Evolutionary conservation across 495 filamentous ascomycete species (phyloP).

Genomic region (Xylaria intraflava): DNA sequence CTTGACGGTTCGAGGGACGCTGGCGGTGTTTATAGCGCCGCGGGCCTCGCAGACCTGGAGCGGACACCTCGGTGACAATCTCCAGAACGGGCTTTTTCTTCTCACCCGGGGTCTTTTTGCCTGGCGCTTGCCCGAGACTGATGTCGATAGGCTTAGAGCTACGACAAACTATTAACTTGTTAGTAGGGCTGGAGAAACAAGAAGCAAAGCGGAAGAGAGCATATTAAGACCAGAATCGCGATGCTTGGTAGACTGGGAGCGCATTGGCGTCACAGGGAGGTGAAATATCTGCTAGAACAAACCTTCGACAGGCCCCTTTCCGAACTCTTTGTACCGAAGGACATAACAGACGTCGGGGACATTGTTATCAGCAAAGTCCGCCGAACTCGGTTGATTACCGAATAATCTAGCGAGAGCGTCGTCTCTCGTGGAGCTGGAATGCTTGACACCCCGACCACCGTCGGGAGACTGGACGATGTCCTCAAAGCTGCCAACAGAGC

Average conservation of each 20-base stretch:
- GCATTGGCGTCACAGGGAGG: background rate
- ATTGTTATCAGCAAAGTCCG: conserved; percentile 19
- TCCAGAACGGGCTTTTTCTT: conserved; percentile 26
- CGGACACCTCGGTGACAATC: conserved; percentile 27
- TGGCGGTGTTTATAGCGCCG: background rate
- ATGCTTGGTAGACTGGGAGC: background rate
- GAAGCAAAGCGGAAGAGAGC: too few relatives aligned
- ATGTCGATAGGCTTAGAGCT: conserved; percentile 26
- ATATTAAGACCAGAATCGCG: background rate
- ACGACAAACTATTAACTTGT: conserved; percentile 15
- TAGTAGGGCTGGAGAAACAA: background rate
- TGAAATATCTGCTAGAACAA: conserved; percentile 1
- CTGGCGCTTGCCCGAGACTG: conserved; percentile 8
- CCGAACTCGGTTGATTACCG: background rate
- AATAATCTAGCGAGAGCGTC: background rate
- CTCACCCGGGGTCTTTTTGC: background rate
- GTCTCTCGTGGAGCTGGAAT: background rate
- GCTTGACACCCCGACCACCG: background rate
- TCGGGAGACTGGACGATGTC: conserved; percentile 16
- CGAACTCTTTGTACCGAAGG: conserved; percentile 18
- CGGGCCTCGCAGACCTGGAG: background rate
- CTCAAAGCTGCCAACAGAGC: conserved; percentile 23
- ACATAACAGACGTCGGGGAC: conserved; percentile 30
- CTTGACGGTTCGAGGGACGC: too few relatives aligned
- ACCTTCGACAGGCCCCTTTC: conserved; percentile 23